Evolutionary conservation across 768 basidiomycete genomes (phyloP), one percentile per base, ranked within the genome.

Genomic region (Trametes cingulata): DNA sequence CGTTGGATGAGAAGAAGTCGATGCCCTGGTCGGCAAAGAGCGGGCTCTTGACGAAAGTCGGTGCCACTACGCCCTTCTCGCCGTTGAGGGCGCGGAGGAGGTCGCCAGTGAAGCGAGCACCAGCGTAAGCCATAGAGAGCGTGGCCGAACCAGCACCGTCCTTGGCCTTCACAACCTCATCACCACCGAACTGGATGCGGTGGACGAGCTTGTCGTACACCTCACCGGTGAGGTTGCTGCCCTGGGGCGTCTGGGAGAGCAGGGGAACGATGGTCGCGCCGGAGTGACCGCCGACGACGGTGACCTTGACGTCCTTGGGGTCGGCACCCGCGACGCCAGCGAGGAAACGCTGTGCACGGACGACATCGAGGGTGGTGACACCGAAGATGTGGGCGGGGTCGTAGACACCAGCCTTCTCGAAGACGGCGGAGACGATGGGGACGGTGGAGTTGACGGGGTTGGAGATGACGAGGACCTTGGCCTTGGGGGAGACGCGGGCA

Each of bases 371-470:
- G 71, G 95, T 94, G 72, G 96, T 98, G 63, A 99, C 90, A 83
- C 96, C 97, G 74, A 97, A 98, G 69, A 98, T 74, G 67, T 84
- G 90, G 60, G 79, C 78, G 56, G 94, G 93, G 80, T 99, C 86
- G 78, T 90, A 98, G 60, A 91, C 91, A 62, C 95, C 95, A 13
- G 90, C 90, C 75, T 94, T 91, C 78, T 91, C 85, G 74, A 97
- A 88, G 60, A 91, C 90, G 66, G 87, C 84, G 45, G 95, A 94
- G 67, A 97, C 95, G 68, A 99, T 97, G 69, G 97, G 96, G 60
- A 98, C 97, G 63, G 97, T 98, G 52, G 90, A 92, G 82, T 93
- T 94, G 82, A 97, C 96, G 55, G 96, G 96, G 87, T 99, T 99
- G 68, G 95, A 96, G 77, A 99, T 99, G 77, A 98, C 88, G 67